Base-by-base conservation (phyloP, 371 early-diverging fungal genomes). In the Actinomortierella ambigua region DNA sequence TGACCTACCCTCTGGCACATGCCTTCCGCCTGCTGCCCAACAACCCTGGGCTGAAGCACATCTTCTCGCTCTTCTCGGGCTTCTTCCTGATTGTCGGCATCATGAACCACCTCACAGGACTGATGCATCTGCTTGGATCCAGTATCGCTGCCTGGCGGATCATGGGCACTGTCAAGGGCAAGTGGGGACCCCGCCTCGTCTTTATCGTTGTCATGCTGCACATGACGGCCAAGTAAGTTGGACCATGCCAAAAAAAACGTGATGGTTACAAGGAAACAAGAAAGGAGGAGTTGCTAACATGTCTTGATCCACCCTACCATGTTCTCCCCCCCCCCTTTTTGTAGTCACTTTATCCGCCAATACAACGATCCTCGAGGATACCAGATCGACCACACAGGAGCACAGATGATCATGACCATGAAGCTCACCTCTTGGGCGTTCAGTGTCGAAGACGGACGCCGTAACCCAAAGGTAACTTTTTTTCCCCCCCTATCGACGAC, bases 371-470 rank as follows among this genome's bases (percentile, higher is more conserved):
- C 75, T 27, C 79, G 83, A 26, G 79, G 79, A 59, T 84, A 79
- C 26, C 65, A 75, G 27, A 82, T 93, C 54, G 97, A 97, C 79
- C 84, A 90, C 57, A 92, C 97, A 6, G 94, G 94, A 13, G 88
- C 93, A 1, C 86, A 93, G 76, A 98, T 98, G 98, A 84, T 98
- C 27, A 77, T 92, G 49, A 90, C 92, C 8, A 93, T 96, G 66
- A 96, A 96, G 75, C 65, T 94, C 49, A 88, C 94, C 11, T 87
- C 92, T 7, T 93, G 93, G 79, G 96, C 94, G 0, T 96, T 90
- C 79, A 88, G 87, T 56, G 88, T 94, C 6, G 75, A 83, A 58
- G 96, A 95, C 68, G 93, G 91, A 41, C 76, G 61, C 57, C 77
- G 70, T n/a, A 69, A 76, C 59, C 69, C 67, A 44, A 69, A 73